Base-by-base conservation (phyloP, 192 early-diverging fungal species). In the Rhizoclosmatium sp. region DNA sequence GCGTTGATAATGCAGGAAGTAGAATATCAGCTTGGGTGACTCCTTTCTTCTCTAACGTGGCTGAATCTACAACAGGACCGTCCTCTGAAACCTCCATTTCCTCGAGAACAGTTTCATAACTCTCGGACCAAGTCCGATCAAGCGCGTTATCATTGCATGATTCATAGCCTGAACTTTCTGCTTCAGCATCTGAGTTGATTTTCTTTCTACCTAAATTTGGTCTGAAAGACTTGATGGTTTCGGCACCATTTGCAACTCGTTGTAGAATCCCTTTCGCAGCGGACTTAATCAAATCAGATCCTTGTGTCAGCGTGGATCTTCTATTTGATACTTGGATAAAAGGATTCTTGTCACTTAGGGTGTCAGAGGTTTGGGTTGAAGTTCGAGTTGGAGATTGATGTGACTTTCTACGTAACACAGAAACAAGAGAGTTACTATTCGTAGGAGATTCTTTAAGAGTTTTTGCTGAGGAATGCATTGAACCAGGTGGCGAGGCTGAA, bases 191-290 rank as follows among this genome's bases (percentile, higher is more conserved):
- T 2, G 69, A 49, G 4, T 40, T 47, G 51, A 31, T 62, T 69
- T 61, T 81, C 56, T 45, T 64, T 70, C 46, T 66, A 56, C 19
- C 42, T 62, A 5, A 23, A 23, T 31, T 47, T 12, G 60, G 14
- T 4, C 72, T 19, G 9, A 75, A 48, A 19, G 39, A 47, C 45
- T 75, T 75, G 23, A 75, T 42, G 19, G 56, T 75, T 62, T 64
- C 72, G 3, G 72, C 72, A 10, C 72, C 48, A 9, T 23, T 72
- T 21, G 72, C 42, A 7, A 75, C 72, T 62, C 62, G 59, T 47
- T 75, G 72, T 10, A 75, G 19, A 45, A 75, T 75, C 62, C 72
- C 72, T 64, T 75, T 75, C 47, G 72, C 72, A 16, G 72, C 72
- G 1, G 61, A 44, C 42, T 60, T 64, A 44, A 49, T 69, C 14